Evolutionary conservation across 495 filamentous ascomycete species (phyloP), one percentile per base, ranked within the genome.

Genomic region (Trichoderma gamsii): DNA sequence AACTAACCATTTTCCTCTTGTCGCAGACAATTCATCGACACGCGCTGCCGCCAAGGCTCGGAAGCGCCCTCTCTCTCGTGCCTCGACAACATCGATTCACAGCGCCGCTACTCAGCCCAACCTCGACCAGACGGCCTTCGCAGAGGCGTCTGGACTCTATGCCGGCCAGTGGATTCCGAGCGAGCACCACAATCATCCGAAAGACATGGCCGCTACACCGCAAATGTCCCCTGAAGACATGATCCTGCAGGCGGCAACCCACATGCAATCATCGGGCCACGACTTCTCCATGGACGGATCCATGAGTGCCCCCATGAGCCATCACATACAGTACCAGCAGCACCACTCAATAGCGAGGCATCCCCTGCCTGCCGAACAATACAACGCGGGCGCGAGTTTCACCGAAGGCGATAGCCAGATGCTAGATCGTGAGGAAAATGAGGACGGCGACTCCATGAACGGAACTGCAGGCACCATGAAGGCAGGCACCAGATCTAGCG

Each of bases 11-110:
- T 32, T 61, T 3, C 13, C 56, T 56, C 4, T 56, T 16, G 0
- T 25, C 56, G 8, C 16, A 61, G 56, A 61, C 56, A 61, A 27
- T 61, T 32, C 56, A 32, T 25, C 56, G 56, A 61, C 56, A 32
- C 56, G 56, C 56, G 56, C 56, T 2, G 46, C 63, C 65, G 72
- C 69, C 70, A 77, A 77, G 72, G 71, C 86, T 68, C 83, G 82
- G 72, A 89, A 86, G 73, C 85, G 90, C 59, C 85, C 90, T 66
- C 81, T 86, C 41, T 97, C 92, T 38, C 83, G 91, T 78, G 92
- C 89, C 49, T 97, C 92, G 59, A 95, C 92, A 5, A 87, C 91
- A n/a, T 94, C 91, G 66, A 85, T 88, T 16, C 89, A 88, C 70
- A 92, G 88, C 70, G 84, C 82, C 73, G 81, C 84, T 8, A 89